Evolutionary conservation across 176 grass and related monocot genomes (phyloP).

Genomic region (Triticum dicoccoides): DNA sequence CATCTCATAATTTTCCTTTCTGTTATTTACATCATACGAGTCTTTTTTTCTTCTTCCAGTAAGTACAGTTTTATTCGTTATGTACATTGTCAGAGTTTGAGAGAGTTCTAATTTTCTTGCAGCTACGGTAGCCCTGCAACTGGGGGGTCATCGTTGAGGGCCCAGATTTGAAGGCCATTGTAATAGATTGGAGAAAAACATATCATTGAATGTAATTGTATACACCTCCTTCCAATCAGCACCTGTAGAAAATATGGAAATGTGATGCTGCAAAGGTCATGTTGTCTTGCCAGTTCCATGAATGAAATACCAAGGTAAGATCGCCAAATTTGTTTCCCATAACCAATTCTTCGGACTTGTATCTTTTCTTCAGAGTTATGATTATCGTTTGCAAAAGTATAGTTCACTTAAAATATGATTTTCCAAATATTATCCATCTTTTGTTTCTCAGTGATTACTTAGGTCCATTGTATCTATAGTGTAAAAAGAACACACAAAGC

Average conservation of each 20-base stretch:
- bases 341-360: neutral
- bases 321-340: neutral
- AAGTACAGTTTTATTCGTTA: conserved; percentile 6
- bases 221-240: conserved; percentile 5
- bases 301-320: conserved; percentile 22
- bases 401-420: neutral
- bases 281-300: neutral
- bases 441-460: neutral
- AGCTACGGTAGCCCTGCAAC: neutral
- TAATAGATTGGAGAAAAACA: neutral
- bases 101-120: neutral
- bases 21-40: conserved; percentile 20
- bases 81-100: conserved; percentile 31
- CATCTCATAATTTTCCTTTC: neutral
- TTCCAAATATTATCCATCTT: neutral
- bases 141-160: neutral
- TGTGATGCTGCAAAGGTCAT: neutral
- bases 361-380: neutral
- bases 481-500: neutral
- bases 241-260: neutral
- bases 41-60: neutral
- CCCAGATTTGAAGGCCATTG: neutral
- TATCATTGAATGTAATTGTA: neutral
- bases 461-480: neutral
- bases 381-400: neutral